Percentiles rank a stretch among this genome's conserved stretches.
phyloP scores from a whole-genome alignment of 768 basidiomycete species.

The Hebeloma cylindrosporum region DNA sequence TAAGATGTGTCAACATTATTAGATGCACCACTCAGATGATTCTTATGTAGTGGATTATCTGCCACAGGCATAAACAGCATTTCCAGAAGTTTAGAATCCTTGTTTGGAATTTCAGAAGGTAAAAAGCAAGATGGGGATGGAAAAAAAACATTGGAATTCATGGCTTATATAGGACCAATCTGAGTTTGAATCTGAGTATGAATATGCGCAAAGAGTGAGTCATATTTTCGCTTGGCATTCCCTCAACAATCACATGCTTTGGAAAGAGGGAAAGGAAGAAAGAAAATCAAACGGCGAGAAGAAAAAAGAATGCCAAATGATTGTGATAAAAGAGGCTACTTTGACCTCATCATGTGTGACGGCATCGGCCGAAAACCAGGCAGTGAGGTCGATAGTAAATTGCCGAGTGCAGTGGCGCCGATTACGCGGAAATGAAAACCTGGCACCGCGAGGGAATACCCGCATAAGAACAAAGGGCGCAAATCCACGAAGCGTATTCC shows the following conservation, averaged over 20 bases:
- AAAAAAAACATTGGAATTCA: neutral
- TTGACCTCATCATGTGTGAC: neutral
- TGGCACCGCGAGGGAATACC: neutral
- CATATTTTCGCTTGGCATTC: neutral
- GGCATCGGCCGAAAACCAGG: neutral
- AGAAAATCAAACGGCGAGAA: neutral
- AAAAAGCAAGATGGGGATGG: too few relatives aligned
- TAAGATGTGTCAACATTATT: too few relatives aligned
- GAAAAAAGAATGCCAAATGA: too few relatives aligned
- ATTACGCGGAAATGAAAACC: slow-evolving; percentile 20
- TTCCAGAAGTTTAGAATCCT: too few relatives aligned
- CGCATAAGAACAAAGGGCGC: neutral
- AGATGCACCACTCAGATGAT: too few relatives aligned
- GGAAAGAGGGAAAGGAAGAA: too few relatives aligned
- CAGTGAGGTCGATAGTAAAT: slow-evolving; percentile 1
- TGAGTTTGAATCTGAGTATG: slow-evolving; percentile 3
- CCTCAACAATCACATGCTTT: too few relatives aligned
- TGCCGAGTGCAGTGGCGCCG: slow-evolving; percentile 7
- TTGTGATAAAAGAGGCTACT: neutral
- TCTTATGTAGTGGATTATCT: too few relatives aligned
- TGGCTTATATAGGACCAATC: slow-evolving; percentile 1
- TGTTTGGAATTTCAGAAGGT: too few relatives aligned
- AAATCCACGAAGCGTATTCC: neutral
- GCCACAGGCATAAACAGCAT: too few relatives aligned
- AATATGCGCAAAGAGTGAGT: neutral